Conservation (phyloP, 2,329 filamentous ascomycete genomes). For the Colletotrichum falcatum region DNA sequence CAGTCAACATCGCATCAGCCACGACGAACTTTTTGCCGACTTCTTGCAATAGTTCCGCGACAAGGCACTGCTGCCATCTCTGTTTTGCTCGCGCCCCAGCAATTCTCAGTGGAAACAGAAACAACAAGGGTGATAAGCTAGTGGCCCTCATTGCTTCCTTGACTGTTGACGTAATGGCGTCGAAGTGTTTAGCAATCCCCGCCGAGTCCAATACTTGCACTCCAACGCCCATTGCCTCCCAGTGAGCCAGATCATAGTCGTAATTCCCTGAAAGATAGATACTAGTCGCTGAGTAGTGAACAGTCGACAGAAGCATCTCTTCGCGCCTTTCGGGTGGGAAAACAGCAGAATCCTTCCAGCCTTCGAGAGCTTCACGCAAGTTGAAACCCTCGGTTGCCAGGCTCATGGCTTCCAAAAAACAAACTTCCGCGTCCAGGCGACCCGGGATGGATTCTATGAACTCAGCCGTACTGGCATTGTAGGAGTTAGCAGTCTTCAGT, state of each 20-base stretch:
- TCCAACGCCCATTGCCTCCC: conserved; percentile 44
- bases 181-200: conserved; percentile 44
- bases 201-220: conserved; percentile 44
- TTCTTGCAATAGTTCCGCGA: conserved; percentile 42
- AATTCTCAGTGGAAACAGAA: conserved; percentile 51
- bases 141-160: conserved; percentile 41
- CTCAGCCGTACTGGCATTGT: conserved; percentile 9
- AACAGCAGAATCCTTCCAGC: background rate
- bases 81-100: conserved; percentile 48
- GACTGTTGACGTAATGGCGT: conserved; percentile 44
- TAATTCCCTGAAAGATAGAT: conserved; percentile 54
- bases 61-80: conserved; percentile 43
- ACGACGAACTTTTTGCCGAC: conserved; percentile 20
- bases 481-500: background rate
- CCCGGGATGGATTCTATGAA: conserved; percentile 1
- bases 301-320: conserved; percentile 43
- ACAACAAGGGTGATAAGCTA: conserved; percentile 48
- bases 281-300: conserved; percentile 50
- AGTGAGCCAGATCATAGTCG: conserved; percentile 50
- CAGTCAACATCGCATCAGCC: conserved; percentile 23
- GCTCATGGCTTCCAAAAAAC: background rate
- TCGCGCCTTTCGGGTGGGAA: background rate
- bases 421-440: background rate
- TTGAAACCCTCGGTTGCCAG: conserved; percentile 44
- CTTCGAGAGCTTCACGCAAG: conserved; percentile 38